Percentiles rank a stretch among this genome's conserved stretches.
phyloP scores from a whole-genome alignment of 306 rosid species.

The Cicer judaicum region DNA sequence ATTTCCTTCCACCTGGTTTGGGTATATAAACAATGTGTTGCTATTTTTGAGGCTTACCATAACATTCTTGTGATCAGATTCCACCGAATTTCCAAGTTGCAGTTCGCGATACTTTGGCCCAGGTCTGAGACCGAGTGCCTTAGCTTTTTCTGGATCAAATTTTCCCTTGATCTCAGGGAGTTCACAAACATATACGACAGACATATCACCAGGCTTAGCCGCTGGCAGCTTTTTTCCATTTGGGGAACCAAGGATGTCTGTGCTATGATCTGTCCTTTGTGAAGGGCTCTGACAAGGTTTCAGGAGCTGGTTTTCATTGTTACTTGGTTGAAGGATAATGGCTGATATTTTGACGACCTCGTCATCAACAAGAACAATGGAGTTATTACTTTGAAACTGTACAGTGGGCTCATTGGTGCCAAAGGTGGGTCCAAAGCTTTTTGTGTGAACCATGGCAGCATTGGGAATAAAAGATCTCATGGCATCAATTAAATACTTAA shows the following conservation, averaged over 20 bases:
- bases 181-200: slow-evolving; percentile 87
- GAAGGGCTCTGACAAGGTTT: slow-evolving; percentile 43
- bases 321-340: slow-evolving; percentile 65
- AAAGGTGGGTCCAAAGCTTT: slow-evolving; percentile 72
- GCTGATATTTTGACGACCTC: slow-evolving; percentile 94
- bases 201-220: slow-evolving; percentile 81
- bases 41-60: slow-evolving; percentile 61
- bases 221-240: slow-evolving; percentile 40
- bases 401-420: slow-evolving; percentile 43
- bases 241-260: slow-evolving; percentile 46
- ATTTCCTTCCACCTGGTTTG: slow-evolving; percentile 21
- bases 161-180: slow-evolving; percentile 90
- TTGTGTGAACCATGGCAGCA: slow-evolving; percentile 96
- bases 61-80: slow-evolving; percentile 72
- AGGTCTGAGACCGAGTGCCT: slow-evolving; percentile 73
- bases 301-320: slow-evolving; percentile 35
- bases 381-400: slow-evolving; percentile 53
- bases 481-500: slow-evolving; percentile 83
- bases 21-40: slow-evolving; percentile 13
- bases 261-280: slow-evolving; percentile 41
- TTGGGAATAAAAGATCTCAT: slow-evolving; percentile 85
- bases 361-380: slow-evolving; percentile 77
- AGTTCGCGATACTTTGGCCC: slow-evolving; percentile 84
- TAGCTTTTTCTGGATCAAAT: slow-evolving; percentile 78
- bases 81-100: slow-evolving; percentile 83